Conservation (phyloP, 2,329 filamentous ascomycete genomes). For the Penicillium sp. region DNA sequence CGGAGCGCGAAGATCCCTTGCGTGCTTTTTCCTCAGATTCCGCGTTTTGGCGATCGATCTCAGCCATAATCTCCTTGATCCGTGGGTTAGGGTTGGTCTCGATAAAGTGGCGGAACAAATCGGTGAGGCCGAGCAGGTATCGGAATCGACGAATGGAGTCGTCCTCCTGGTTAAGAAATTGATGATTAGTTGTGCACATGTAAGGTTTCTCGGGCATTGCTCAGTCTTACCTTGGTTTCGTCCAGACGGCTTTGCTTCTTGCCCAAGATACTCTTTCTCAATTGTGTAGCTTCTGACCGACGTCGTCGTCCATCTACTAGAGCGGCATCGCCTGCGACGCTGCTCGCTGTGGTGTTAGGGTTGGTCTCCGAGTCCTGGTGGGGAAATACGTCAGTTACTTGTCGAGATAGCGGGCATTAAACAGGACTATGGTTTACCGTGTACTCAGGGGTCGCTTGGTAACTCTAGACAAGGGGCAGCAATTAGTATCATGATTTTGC, state of each 20-base stretch:
- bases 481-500: conserved; percentile 6
- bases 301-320: conserved; percentile 76
- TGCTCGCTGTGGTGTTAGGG: conserved; percentile 73
- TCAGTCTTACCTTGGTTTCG: conserved; percentile 75
- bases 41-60: conserved; percentile 91
- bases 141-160: conserved; percentile 92
- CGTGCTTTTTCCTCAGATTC: conserved; percentile 68
- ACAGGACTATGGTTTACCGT: conserved; percentile 44
- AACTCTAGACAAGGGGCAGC: conserved; percentile 37
- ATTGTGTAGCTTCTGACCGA: conserved; percentile 81
- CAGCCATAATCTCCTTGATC: conserved; percentile 88
- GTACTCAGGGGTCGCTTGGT: conserved; percentile 63
- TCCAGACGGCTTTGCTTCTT: conserved; percentile 92
- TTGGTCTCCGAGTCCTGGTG: conserved; percentile 64
- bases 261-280: conserved; percentile 88
- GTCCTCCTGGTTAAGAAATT: conserved; percentile 67
- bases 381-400: neutral
- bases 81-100: conserved; percentile 94
- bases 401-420: neutral
- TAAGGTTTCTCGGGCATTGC: neutral
- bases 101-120: conserved; percentile 98
- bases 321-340: conserved; percentile 72
- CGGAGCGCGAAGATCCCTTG: conserved; percentile 75
- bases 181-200: conserved; percentile 13
- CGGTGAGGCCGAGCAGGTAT: conserved; percentile 91